phyloP scores from a whole-genome alignment of 306 rosid species.

The Vigna unguiculata region DNA sequence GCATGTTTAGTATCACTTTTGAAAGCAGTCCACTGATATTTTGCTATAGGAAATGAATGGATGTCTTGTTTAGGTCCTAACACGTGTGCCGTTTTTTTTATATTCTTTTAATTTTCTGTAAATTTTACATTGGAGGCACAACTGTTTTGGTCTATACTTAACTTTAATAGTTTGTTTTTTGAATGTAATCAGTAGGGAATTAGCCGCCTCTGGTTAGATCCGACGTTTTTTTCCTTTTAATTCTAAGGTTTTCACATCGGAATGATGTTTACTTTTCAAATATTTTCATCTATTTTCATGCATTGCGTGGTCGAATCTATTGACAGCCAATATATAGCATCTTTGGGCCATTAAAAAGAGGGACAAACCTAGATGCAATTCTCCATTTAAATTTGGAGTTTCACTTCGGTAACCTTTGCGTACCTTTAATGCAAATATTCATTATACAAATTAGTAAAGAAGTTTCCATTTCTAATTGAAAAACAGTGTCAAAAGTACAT shows the following conservation, averaged over 20 bases:
- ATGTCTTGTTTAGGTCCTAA: slow-evolving; percentile 26
- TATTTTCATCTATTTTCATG: neutral
- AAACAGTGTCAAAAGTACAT: neutral
- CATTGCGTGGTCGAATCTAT: slow-evolving; percentile 2
- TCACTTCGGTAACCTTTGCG: neutral
- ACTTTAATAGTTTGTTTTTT: neutral
- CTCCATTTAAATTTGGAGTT: neutral
- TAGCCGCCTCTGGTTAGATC: neutral
- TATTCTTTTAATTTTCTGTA: neutral
- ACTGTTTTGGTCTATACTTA: neutral
- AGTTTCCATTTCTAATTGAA: neutral
- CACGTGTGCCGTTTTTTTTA: neutral
- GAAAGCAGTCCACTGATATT: neutral
- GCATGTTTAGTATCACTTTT: neutral
- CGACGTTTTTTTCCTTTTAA: neutral
- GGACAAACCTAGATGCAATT: neutral
- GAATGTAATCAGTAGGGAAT: neutral
- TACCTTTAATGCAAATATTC: neutral
- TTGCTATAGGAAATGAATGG: neutral
- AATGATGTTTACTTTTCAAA: neutral
- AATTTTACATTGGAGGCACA: neutral
- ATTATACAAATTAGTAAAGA: neutral
- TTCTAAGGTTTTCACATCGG: slow-evolving; percentile 6
- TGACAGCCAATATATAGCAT: slow-evolving; percentile 9
- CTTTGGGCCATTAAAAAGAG: neutral